Base-by-base conservation (phyloP, 805 yeast genomes). In the Pichia eremophila region DNA sequence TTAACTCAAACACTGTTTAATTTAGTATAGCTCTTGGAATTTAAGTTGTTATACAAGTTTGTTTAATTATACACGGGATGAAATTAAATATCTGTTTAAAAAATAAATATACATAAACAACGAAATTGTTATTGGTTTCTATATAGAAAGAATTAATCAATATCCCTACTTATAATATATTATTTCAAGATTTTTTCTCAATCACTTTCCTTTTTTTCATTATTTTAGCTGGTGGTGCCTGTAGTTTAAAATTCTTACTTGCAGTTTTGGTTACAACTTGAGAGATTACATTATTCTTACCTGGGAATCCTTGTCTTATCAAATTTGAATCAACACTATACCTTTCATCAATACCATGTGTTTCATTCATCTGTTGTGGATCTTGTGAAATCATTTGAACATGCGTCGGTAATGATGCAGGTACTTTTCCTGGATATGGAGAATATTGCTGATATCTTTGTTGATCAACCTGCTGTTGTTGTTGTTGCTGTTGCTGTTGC, bases 201-300 rank as follows among this genome's bases (percentile, higher is more conserved):
- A 3, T 10, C 27, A 17, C 25, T 17, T 18, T 34, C 3, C 29
- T 9, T 28, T 41, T 34, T 7, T 43, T 46, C 14, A 43, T 14
- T 4, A 15, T 8, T 15, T 34, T 34, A 14, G n/a, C 18, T 34
- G 36, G 36, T 34, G 36, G 47, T 25, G 51, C 35, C 27, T 48
- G 47, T 11, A 48, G 18, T 34, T 48, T 48, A 25, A 48, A 38
- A 8, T 48, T 48, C 18, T 44, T 48, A 19, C 35, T 41, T 11
- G 42, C 12, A 27, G 28, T 27, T 25, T 40, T 38, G 8, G 22
- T 32, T 12, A 48, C 46, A 9, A 48, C 39, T 27, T 48, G 51
- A 4, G 45, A 17, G 5, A 38, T 19, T 34, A 15, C 5, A 15
- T 34, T 34, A 12, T 14, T 14, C 8, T 34, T 34, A 14, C 12